Conservation (phyloP, 164 flowering plant species). For the Magnolia kwangsiensis region DNA sequence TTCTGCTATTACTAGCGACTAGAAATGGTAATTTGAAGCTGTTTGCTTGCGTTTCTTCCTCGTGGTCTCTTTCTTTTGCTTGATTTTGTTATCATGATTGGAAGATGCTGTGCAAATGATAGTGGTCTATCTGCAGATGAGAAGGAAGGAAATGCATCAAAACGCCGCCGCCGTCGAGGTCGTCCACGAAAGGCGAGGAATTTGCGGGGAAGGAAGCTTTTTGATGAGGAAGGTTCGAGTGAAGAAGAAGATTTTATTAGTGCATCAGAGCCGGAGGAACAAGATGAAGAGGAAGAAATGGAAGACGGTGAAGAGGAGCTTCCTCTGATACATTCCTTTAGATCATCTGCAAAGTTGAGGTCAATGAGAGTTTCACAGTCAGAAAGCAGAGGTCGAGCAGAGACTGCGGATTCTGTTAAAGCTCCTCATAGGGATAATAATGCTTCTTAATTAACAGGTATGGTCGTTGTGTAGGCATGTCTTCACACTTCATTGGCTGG, state of each 20-base stretch:
- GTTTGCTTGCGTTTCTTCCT: neutral
- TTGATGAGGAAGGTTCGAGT: slow-evolving; percentile 76
- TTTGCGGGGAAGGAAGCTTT: slow-evolving; percentile 77
- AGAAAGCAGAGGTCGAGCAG: slow-evolving; percentile 33
- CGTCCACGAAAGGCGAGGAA: slow-evolving; percentile 67
- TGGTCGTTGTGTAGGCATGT: neutral
- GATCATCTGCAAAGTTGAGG: slow-evolving; percentile 60
- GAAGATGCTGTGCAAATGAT: neutral
- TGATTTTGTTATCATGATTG: neutral
- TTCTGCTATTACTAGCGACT: neutral
- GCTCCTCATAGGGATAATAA: slow-evolving; percentile 11
- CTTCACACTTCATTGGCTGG: neutral
- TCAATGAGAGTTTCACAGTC: slow-evolving; percentile 53
- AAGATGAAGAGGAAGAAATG: slow-evolving; percentile 46
- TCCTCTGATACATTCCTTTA: slow-evolving; percentile 65
- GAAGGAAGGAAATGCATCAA: slow-evolving; percentile 55
- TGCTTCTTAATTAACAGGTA: neutral
- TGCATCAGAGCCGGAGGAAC: slow-evolving; percentile 71
- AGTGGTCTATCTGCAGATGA: slow-evolving; percentile 47
- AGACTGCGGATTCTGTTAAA: slow-evolving; percentile 25
- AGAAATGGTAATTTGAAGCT: neutral
- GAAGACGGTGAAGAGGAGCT: slow-evolving; percentile 63
- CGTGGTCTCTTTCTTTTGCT: neutral
- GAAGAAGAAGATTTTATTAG: slow-evolving; percentile 86
- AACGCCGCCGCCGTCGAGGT: slow-evolving; percentile 70